Base-by-base conservation (phyloP, 257 asterid genomes). In the Capsicum chinense region DNA sequence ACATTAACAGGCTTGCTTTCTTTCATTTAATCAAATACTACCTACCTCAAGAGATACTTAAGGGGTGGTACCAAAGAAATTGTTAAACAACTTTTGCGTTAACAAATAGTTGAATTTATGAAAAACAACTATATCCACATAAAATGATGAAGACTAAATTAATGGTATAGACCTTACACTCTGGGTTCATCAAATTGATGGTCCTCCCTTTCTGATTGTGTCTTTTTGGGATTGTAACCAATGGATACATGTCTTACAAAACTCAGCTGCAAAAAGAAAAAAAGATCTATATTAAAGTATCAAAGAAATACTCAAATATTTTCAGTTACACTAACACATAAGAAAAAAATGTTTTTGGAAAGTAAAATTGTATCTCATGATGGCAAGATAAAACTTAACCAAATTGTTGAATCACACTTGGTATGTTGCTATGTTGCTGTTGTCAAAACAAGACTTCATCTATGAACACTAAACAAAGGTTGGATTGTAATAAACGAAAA, bases 181-280 rank as follows among this genome's bases (percentile, higher is more conserved):
- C 70, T 70, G 56, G 85, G 88, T 85, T 86, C 85, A 78, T 90
- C 83, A 9, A 81, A 56, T 26, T n/a, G 50, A 19, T 15, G 57
- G 82, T 78, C 86, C 80, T 86, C 88, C 62, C 59, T 81, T 82
- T 83, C 89, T 47, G 92, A 71, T 69, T 83, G 78, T 5, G 83
- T 86, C 86, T 83, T 92, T 82, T 33, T 88, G 85, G 91, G 76
- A 86, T 91, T 84, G 86, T 90, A 87, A 79, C 88, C 57, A 80
- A 79, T 83, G 26, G 95, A 89, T 74, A 84, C 89, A 79, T 91
- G 96, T 62, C 87, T 95, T 60, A 83, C 67, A 88, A 95, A 95
- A 85, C 91, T 92, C 89, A 95, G 95, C 98, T 95, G 96, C 88
- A 89, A 67, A 82, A 37, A 48, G 17, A 73, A 68, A 56, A 81